Percentiles rank a stretch among this genome's conserved stretches.
These are phyloP conservation scores for Microdochium trichocladiopsis DNA, from an alignment of 2,329 filamentous ascomycete genomes.

Conservation along the genomic window DNA sequence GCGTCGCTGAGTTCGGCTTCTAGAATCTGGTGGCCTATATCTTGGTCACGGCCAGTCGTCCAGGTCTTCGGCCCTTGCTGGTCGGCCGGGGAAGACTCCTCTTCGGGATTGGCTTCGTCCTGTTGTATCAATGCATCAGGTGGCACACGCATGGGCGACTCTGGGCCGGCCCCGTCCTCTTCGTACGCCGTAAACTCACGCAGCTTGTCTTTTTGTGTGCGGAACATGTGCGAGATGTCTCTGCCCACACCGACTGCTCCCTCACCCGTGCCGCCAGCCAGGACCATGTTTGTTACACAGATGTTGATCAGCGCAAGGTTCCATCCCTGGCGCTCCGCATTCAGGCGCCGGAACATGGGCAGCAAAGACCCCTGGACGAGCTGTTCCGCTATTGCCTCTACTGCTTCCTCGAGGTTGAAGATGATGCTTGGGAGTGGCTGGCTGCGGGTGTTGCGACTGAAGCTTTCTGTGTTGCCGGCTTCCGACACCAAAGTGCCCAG, in stretches of 20 bases:
- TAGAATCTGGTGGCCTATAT: too few relatives aligned
- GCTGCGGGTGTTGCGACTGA: slow-evolving; percentile 70
- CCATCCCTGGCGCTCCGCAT: slow-evolving; percentile 64
- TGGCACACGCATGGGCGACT: slow-evolving; percentile 5
- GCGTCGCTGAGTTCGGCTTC: slow-evolving; percentile 4
- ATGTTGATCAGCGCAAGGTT: slow-evolving; percentile 81
- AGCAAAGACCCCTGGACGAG: slow-evolving; percentile 64
- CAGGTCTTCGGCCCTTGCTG: too few relatives aligned
- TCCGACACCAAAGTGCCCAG: slow-evolving; percentile 33
- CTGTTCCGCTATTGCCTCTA: slow-evolving; percentile 56
- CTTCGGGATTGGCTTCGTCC: neutral
- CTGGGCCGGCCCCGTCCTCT: slow-evolving; percentile 4
- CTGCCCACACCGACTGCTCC: slow-evolving; percentile 51
- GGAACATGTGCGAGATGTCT: slow-evolving; percentile 81
- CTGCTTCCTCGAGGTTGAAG: slow-evolving; percentile 53
- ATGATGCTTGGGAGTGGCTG: slow-evolving; percentile 65
- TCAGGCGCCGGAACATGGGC: slow-evolving; percentile 67
- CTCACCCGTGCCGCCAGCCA: slow-evolving; percentile 33
- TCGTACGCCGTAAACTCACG: slow-evolving; percentile 58
- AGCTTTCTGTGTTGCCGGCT: slow-evolving; percentile 40
- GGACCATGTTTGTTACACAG: slow-evolving; percentile 77
- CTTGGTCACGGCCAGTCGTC: too few relatives aligned
- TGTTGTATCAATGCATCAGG: neutral
- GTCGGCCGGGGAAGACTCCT: too few relatives aligned
- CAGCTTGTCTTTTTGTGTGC: slow-evolving; percentile 60